Evolutionary conservation across 805 yeast species (phyloP).

Genomic region (Wickerhamomyces xylosicus): DNA sequence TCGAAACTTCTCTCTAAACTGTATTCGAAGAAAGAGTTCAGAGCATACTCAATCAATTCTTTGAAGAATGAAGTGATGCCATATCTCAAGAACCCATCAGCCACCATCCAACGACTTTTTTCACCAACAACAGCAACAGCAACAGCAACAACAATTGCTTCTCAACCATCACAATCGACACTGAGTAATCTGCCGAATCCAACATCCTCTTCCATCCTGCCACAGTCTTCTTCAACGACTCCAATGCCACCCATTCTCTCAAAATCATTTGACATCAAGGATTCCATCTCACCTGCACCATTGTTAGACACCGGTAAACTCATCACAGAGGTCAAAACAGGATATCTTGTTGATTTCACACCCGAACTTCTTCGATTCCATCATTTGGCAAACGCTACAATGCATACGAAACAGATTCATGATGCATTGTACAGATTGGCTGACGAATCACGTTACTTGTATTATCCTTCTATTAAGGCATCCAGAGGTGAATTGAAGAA

Average conservation of each 20-base stretch:
- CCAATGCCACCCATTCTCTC: not conserved
- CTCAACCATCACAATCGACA: no score
- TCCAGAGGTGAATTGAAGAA: not conserved
- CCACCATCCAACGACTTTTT: not conserved
- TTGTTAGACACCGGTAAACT: not conserved
- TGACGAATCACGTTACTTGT: not conserved
- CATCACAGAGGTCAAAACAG: no score
- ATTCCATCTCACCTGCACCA: not conserved
- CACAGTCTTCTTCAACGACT: not conserved
- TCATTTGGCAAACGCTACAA: not conserved
- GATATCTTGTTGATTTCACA: not conserved
- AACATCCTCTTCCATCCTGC: not conserved
- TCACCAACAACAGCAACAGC: not conserved
- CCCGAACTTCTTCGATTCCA: not conserved
- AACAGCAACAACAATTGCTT: no score
- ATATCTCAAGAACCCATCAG: no score
- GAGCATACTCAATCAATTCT: no score
- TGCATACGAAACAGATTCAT: not conserved
- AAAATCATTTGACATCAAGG: not conserved
- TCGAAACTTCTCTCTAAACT: not conserved
- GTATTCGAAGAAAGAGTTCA: not conserved
- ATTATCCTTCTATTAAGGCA: not conserved
- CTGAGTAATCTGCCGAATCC: no score
- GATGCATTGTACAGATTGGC: not conserved
- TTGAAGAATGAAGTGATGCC: not conserved